These are phyloP conservation scores for Phaseolus coccineus DNA, from an alignment of 331 rosid species.

Conservation along the genomic window DNA sequence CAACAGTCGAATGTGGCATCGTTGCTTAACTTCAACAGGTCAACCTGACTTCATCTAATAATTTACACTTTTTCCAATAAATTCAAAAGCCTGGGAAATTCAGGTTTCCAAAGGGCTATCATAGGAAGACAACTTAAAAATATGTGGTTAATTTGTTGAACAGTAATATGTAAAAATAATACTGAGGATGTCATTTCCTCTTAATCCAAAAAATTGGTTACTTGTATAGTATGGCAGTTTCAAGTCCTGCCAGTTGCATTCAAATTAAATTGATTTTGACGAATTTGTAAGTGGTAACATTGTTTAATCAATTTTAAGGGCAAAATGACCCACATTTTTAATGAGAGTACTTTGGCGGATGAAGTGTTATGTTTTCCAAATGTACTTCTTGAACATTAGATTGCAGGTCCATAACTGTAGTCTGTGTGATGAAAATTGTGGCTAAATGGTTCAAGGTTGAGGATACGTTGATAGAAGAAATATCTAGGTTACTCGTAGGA, in stretches of 20 bases:
- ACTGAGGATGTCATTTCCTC: conserved; percentile 50
- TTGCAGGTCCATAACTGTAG: neutral
- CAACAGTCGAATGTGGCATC: conserved; percentile 99
- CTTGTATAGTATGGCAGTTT: conserved; percentile 55
- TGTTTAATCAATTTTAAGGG: conserved; percentile 25
- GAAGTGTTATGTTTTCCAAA: neutral
- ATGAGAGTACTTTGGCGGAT: conserved; percentile 11
- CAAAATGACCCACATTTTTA: conserved; percentile 15
- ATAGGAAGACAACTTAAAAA: conserved; percentile 47
- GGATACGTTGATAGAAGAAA: too few relatives aligned
- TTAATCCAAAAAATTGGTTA: conserved; percentile 33
- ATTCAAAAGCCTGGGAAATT: conserved; percentile 47
- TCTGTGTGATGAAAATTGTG: neutral
- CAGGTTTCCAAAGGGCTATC: conserved; percentile 48
- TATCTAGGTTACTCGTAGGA: too few relatives aligned
- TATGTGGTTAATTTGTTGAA: conserved; percentile 38
- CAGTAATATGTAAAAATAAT: conserved; percentile 55
- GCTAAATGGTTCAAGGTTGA: neutral
- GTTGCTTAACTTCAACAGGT: conserved; percentile 96
- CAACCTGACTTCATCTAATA: conserved; percentile 87
- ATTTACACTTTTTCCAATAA: conserved; percentile 34
- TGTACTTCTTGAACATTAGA: neutral
- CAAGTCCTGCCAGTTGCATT: conserved; percentile 44
- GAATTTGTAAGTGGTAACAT: conserved; percentile 47
- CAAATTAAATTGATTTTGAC: conserved; percentile 43